A percentile compares a stretch with the other conserved stretches of the same genome.
phyloP scores from a whole-genome alignment of 2,329 filamentous ascomycete species.

The Lasiodiplodia citricola region DNA sequence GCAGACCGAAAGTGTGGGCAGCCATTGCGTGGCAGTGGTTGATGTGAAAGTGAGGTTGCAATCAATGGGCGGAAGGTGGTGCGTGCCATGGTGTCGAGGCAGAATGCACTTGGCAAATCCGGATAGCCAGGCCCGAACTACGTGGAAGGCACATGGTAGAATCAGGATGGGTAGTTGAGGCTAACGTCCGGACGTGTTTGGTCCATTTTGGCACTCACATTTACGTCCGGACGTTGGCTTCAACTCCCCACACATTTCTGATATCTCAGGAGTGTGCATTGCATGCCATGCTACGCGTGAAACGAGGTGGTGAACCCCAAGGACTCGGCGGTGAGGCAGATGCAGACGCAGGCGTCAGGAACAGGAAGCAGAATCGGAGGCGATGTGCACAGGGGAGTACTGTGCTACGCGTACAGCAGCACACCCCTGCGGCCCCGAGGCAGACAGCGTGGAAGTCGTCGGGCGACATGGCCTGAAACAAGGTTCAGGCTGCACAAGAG shows the following conservation, averaged over 20 bases:
- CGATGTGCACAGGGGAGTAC: conserved; percentile 9
- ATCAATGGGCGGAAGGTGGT: not conserved
- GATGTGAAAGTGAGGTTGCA: not conserved
- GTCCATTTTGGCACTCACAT: no score
- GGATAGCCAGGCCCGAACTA: not conserved
- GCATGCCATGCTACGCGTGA: not conserved
- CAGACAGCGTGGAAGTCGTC: not conserved
- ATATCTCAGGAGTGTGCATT: not conserved
- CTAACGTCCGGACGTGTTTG: no score
- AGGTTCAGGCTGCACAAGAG: not conserved
- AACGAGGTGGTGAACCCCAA: not conserved
- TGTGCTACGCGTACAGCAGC: conserved; percentile 20
- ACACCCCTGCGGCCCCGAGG: not conserved
- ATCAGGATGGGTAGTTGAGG: no score
- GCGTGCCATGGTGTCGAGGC: not conserved
- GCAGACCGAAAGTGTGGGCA: not conserved
- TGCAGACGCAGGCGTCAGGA: conserved; percentile 12
- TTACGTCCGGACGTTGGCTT: not conserved
- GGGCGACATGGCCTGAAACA: conserved; percentile 15
- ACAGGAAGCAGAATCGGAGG: conserved; percentile 1
- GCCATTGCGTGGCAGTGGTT: conserved; percentile 9
- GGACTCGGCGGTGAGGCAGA: conserved; percentile 5
- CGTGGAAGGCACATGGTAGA: not conserved
- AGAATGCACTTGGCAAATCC: not conserved
- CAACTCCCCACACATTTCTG: not conserved